phyloP scores from a whole-genome alignment of 164 flowering plant genomes.

The Malania oleifera region DNA sequence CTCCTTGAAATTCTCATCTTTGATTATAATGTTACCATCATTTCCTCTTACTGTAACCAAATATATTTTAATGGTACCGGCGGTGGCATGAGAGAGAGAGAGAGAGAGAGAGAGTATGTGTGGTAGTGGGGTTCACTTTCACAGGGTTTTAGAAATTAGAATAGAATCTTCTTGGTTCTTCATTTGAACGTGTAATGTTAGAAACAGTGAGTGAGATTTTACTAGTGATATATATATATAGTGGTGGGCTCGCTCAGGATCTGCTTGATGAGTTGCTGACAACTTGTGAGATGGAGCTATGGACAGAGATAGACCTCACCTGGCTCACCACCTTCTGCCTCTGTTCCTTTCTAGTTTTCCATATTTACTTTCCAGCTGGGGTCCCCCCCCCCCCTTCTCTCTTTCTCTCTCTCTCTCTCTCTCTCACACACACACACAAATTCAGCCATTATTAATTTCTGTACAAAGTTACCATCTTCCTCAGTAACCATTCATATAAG shows the following conservation, averaged over 20 bases:
- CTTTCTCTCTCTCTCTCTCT: neutral
- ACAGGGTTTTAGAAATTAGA: conserved; percentile 50
- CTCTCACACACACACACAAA: conserved; percentile 8
- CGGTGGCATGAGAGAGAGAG: conserved; percentile 64
- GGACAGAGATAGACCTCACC: no score
- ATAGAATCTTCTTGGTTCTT: conserved; percentile 75
- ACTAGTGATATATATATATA: conserved; percentile 8
- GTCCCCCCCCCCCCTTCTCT: neutral
- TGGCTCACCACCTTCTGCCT: conserved; percentile 15
- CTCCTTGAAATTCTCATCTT: conserved; percentile 39
- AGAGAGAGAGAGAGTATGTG: conserved; percentile 6
- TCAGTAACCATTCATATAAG: no score
- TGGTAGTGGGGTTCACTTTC: conserved; percentile 41
- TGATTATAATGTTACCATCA: neutral
- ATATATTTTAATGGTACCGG: conserved; percentile 23
- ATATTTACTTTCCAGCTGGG: neutral
- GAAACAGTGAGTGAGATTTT: neutral
- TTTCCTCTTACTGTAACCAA: conserved; percentile 2
- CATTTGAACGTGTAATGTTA: conserved; percentile 17
- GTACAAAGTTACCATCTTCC: no score
- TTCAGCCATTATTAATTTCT: no score
- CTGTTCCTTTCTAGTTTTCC: conserved; percentile 26
- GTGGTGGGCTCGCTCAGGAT: conserved; percentile 31
- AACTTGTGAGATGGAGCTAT: conserved; percentile 20
- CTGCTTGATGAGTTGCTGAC: conserved; percentile 32